Conservation (phyloP, 148 eudicot genomes). For the Fagopyrum homotropicum region DNA sequence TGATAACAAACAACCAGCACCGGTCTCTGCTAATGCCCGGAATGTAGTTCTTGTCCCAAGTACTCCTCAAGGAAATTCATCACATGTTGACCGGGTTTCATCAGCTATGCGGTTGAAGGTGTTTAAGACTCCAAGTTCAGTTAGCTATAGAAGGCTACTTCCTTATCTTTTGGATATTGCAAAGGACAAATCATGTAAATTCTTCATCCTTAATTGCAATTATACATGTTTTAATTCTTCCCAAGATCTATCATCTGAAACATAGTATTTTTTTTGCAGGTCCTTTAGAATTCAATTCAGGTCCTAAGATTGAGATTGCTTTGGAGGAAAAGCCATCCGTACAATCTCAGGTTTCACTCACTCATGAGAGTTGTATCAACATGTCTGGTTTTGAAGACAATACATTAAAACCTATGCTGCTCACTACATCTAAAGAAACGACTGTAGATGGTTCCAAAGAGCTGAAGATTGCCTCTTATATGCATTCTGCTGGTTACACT, state of each 20-base stretch:
- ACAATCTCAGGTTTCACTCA: constrained; percentile 4
- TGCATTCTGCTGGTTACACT: constrained; percentile 8
- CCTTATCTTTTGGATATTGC: constrained; percentile 47
- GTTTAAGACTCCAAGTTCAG: constrained; percentile 37
- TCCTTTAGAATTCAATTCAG: constrained; percentile 18
- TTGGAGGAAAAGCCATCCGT: constrained; percentile 16
- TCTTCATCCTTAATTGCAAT: neutral
- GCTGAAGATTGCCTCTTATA: neutral
- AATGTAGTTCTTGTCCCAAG: neutral
- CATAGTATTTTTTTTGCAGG: constrained; percentile 22
- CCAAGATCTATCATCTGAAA: neutral
- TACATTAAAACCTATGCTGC: neutral
- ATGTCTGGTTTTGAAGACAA: constrained; percentile 18
- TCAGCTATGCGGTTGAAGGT: constrained; percentile 29
- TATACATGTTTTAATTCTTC: neutral
- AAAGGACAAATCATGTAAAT: constrained; percentile 31
- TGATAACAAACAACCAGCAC: neutral
- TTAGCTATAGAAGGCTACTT: constrained; percentile 56
- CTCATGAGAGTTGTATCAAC: constrained; percentile 11
- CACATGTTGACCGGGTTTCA: constrained; percentile 14
- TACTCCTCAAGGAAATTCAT: constrained; percentile 7
- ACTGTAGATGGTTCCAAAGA: constrained; percentile 10
- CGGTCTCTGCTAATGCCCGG: neutral
- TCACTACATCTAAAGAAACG: constrained; percentile 15
- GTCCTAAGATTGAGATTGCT: constrained; percentile 19